Evolutionary conservation across 306 rosid genomes (phyloP).

Genomic region (Inga oerstediana): DNA sequence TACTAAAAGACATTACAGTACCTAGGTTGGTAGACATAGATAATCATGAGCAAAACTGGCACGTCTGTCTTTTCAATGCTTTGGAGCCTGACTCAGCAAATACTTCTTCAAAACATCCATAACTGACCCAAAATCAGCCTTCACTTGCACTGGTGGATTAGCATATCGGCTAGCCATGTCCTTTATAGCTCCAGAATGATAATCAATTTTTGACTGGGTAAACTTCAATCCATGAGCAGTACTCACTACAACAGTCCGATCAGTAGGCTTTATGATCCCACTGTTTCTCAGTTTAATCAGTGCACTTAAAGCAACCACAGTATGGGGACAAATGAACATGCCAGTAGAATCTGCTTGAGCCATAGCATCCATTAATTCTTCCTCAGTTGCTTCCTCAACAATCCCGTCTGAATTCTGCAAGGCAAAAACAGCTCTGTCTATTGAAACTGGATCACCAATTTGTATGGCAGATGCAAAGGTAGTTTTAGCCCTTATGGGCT

Average conservation of each 20-base stretch:
- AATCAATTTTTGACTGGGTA: slow-evolving; percentile 78
- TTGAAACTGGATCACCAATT: slow-evolving; percentile 88
- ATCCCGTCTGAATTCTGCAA: slow-evolving; percentile 71
- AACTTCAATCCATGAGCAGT: slow-evolving; percentile 94
- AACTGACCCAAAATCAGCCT: slow-evolving; percentile 82
- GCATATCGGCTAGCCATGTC: slow-evolving; percentile 80
- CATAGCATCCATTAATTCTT: slow-evolving; percentile 85
- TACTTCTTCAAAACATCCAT: slow-evolving; percentile 90
- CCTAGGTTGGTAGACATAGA: slow-evolving; percentile 13
- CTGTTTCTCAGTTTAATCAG: slow-evolving; percentile 70
- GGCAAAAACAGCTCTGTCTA: slow-evolving; percentile 81
- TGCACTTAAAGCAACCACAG: slow-evolving; percentile 90
- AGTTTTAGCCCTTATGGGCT: slow-evolving; percentile 55
- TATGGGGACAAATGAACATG: slow-evolving; percentile 90
- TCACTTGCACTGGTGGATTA: slow-evolving; percentile 75
- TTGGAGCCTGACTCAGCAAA: slow-evolving; percentile 72
- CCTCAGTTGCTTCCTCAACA: slow-evolving; percentile 93
- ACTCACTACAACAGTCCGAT: slow-evolving; percentile 85
- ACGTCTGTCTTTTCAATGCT: slow-evolving; percentile 36
- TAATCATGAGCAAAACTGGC: slow-evolving; percentile 33
- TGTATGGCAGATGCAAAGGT: slow-evolving; percentile 88
- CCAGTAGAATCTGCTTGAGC: slow-evolving; percentile 87
- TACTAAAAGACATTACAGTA: slow-evolving; percentile 10
- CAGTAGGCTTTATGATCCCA: slow-evolving; percentile 67
- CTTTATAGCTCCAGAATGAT: slow-evolving; percentile 72